These are phyloP conservation scores for Blakeslea trispora DNA, from an alignment of 371 early-diverging fungal genomes.

Conservation along the genomic window DNA sequence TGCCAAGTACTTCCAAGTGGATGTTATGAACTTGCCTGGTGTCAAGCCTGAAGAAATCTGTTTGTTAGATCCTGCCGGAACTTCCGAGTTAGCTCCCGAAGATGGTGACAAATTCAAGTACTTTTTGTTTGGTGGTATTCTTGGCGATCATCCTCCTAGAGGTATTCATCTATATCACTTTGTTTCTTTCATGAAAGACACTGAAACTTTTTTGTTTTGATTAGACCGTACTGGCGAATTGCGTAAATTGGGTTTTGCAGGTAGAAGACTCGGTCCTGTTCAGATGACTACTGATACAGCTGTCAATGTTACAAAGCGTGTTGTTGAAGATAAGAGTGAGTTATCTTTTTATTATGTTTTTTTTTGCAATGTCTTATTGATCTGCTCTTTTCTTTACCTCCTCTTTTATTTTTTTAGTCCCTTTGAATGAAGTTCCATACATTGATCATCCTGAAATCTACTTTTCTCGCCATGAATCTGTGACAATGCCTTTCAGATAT, in stretches of 20 bases:
- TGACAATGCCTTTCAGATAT: slow-evolving; percentile 76
- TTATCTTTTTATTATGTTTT: no score
- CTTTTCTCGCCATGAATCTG: slow-evolving; percentile 69
- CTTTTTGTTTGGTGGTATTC: slow-evolving; percentile 83
- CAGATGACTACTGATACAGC: slow-evolving; percentile 81
- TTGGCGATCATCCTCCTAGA: slow-evolving; percentile 71
- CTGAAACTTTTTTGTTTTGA: neutral
- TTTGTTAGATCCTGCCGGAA: slow-evolving; percentile 72
- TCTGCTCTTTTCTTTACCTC: neutral
- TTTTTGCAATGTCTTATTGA: no score
- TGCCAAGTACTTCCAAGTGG: slow-evolving; percentile 60
- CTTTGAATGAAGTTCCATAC: slow-evolving; percentile 65
- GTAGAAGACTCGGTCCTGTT: slow-evolving; percentile 73
- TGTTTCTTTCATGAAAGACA: no score
- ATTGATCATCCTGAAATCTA: slow-evolving; percentile 77
- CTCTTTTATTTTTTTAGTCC: slow-evolving; percentile 32
- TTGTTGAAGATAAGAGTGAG: slow-evolving; percentile 62
- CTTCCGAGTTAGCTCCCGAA: slow-evolving; percentile 60
- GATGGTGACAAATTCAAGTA: slow-evolving; percentile 73
- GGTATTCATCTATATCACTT: no score
- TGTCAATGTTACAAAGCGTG: slow-evolving; percentile 62
- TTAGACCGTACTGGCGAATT: slow-evolving; percentile 77
- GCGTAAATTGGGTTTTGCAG: slow-evolving; percentile 73
- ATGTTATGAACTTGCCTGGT: slow-evolving; percentile 60
- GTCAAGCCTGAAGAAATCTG: slow-evolving; percentile 65